phyloP scores from a whole-genome alignment of 257 asterid species.

The Primulina huaijiensis region DNA sequence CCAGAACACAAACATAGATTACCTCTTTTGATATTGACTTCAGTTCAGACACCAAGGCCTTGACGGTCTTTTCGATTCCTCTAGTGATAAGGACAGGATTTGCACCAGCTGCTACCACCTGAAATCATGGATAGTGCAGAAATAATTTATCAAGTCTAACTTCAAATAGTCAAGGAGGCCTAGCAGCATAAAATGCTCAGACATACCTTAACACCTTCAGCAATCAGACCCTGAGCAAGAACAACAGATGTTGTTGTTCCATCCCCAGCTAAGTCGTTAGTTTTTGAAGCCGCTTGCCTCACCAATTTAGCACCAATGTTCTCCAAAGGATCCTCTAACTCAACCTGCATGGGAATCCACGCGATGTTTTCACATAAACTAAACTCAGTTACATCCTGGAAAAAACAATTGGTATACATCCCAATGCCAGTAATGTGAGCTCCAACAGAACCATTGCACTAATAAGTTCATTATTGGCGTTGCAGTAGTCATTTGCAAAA shows the following conservation, averaged over 20 bases:
- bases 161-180: background rate
- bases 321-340: conserved; percentile 95
- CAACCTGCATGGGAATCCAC: conserved; percentile 53
- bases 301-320: conserved; percentile 96
- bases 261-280: conserved; percentile 98
- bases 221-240: conserved; percentile 93
- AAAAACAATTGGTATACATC: no score
- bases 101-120: conserved; percentile 68
- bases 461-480: no score
- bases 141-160: background rate
- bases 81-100: conserved; percentile 58
- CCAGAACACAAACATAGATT: background rate
- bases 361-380: background rate
- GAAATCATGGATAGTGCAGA: conserved; percentile 9
- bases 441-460: no score
- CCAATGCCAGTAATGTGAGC: no score
- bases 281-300: conserved; percentile 96
- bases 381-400: no score
- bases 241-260: conserved; percentile 98
- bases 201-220: conserved; percentile 94
- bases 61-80: conserved; percentile 53
- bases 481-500: no score
- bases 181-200: conserved; percentile 9
- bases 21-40: conserved; percentile 58
- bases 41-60: conserved; percentile 53